phyloP scores from a whole-genome alignment of 148 eudicot genomes.

The Rhododendron simsii region DNA sequence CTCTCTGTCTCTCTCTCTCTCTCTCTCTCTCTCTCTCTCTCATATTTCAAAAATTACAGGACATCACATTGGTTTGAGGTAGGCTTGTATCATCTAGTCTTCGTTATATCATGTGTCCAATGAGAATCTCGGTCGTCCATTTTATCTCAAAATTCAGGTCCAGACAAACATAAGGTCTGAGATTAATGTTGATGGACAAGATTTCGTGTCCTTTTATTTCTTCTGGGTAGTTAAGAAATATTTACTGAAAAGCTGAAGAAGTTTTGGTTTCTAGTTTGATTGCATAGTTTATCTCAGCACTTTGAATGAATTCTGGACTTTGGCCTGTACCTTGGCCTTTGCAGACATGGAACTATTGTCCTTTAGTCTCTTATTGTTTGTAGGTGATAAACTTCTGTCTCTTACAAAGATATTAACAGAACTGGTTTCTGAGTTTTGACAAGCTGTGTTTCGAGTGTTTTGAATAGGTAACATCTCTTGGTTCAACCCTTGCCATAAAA shows the following conservation, averaged over 20 bases:
- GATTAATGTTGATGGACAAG: background rate
- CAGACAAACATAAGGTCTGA: background rate
- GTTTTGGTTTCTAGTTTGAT: background rate
- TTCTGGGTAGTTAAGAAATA: background rate
- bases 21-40: background rate
- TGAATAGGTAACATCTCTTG: slow-evolving; percentile 84
- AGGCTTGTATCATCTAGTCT: background rate
- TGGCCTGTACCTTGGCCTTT: background rate
- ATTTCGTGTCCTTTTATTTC: background rate
- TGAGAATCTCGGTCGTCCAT: background rate
- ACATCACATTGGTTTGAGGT: background rate
- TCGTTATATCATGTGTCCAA: background rate
- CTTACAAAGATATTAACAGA: background rate
- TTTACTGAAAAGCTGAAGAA: background rate
- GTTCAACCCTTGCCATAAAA: slow-evolving; percentile 98
- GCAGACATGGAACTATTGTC: background rate
- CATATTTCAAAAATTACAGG: background rate
- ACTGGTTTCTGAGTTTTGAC: background rate
- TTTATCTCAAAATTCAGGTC: background rate
- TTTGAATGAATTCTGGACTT: background rate
- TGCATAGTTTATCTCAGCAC: background rate
- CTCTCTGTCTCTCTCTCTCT: background rate
- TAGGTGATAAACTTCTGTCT: background rate
- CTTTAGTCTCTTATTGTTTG: background rate
- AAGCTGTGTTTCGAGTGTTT: slow-evolving; percentile 4